Base-by-base conservation (phyloP, 805 yeast genomes). In the Metschnikowia lunata region DNA sequence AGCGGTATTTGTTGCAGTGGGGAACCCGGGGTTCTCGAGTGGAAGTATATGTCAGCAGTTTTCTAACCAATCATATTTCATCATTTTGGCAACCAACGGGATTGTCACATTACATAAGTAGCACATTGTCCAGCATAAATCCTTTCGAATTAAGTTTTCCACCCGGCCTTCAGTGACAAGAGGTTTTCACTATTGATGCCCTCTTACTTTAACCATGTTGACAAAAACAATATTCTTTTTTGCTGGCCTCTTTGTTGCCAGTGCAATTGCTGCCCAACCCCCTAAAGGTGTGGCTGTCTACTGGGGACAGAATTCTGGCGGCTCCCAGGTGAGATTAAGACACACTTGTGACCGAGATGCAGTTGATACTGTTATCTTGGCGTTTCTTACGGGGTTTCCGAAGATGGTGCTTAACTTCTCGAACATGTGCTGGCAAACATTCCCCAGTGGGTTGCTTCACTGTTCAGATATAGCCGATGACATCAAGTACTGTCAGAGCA, bases 291-390 rank as follows among this genome's bases (percentile, higher is more conserved):
- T 88, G 33, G 96, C 85, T 23, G 72, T 87, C 8, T 88, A 88
- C 66, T 88, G 96, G 96, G 96, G 97, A 42, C 96, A 88, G 65
- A 78, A 79, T 56, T 80, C 90, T 10, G 40, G 41, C 40, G 82
- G 78, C 12, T 38, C 53, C 32, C 82, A 78, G 55, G 65, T 67
- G 45, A 42, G 62, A 26, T 57, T 71, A 54, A 52, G 55, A 37
- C 47, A 60, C 40, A 86, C 87, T 68, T 88, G 97, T 72, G 69
- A 72, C 48, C 71, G 80, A 39, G 77, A 79, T 43, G 74, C 80
- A 39, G 88, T 86, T 26, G 95, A 87, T 55, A 80, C 86, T 42
- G 71, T 84, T 44, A 58, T 89, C 11, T 59, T 89, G 32, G 78
- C 97, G 1, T 90, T 90, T 66, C 62, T 89, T 56, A 64, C 75